These are phyloP conservation scores for Aspergillus ruber DNA, from an alignment of 2,329 filamentous ascomycete genomes.

Conservation along the genomic window DNA sequence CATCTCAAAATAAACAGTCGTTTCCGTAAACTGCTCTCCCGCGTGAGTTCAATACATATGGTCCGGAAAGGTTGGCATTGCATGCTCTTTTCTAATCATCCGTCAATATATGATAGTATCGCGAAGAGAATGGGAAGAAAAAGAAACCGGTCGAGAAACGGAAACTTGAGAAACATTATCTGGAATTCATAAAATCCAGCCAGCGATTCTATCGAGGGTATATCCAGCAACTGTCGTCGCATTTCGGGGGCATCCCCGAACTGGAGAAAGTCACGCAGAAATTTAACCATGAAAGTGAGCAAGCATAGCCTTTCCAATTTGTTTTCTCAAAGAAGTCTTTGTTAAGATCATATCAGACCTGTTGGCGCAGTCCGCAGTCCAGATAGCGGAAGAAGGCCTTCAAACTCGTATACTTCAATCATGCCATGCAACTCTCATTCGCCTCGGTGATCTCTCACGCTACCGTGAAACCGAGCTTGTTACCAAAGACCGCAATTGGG, in stretches of 20 bases:
- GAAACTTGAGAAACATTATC: slow-evolving; percentile 74
- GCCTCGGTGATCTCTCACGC: slow-evolving; percentile 81
- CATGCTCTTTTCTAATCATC: slow-evolving; percentile 5
- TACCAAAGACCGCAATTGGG: slow-evolving; percentile 68
- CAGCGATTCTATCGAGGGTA: slow-evolving; percentile 85
- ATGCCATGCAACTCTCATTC: slow-evolving; percentile 76
- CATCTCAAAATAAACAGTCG: slow-evolving; percentile 72
- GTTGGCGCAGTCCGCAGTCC: slow-evolving; percentile 39
- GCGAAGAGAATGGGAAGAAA: slow-evolving; percentile 45
- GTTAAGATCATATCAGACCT: slow-evolving; percentile 28
- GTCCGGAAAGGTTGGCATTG: neutral
- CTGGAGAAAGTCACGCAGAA: slow-evolving; percentile 51
- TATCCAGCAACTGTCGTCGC: slow-evolving; percentile 65
- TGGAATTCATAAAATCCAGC: slow-evolving; percentile 77
- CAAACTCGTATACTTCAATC: slow-evolving; percentile 60
- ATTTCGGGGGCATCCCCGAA: slow-evolving; percentile 52
- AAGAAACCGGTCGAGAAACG: slow-evolving; percentile 59
- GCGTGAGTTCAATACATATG: slow-evolving; percentile 32
- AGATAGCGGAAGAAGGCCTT: slow-evolving; percentile 45
- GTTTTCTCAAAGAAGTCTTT: slow-evolving; percentile 4
- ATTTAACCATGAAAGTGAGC: slow-evolving; percentile 44
- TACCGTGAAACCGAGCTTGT: slow-evolving; percentile 72
- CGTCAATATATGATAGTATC: slow-evolving; percentile 34
- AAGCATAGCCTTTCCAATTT: slow-evolving; percentile 5
- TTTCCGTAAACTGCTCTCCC: slow-evolving; percentile 64